Evolutionary conservation across 441 rosid genomes (phyloP), one percentile per base, ranked within the genome.

Genomic region (Francoa sonchifolia): DNA sequence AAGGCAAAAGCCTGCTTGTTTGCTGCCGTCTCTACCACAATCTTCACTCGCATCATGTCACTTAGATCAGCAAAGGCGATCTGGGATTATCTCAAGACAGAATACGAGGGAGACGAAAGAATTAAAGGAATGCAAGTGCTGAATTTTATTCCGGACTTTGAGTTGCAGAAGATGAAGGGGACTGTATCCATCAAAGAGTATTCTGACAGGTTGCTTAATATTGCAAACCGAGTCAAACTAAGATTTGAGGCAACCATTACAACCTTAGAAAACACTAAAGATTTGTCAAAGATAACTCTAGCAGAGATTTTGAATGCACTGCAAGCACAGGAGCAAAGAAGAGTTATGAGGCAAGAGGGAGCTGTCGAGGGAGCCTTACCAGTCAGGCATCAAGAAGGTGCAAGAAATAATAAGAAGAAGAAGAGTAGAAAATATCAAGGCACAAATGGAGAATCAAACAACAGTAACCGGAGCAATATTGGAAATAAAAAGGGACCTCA

Each of bases 151-250:
- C 10, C 39, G n/a, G 50, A 33, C 4, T 46, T 46, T 33, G 36
- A 28, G 48, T 8, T 33, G 51, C 39, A 46, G 23, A 33, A 22
- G 28, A 32, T 43, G 48, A 43, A 43, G 13, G 7, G 15, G 13
- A 12, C 48, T 9, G 48, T 27, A 10, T n/a, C 47, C 3, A 29
- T 43, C 12, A 43, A 43, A 43, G 48, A 43, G 48, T 43, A 43
- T 11, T 17, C 10, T 28, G 37, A 43, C 35, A 15, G 25, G 13
- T 4, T 43, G 29, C 16, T 22, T 4, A 11, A 7, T 16, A 10
- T 27, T 23, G 34, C 20, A 13, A 25, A 18, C 12, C 4, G 33
- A 30, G 27, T 26, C 16, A 18, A 12, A 18, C 4, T 20, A 44
- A 28, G 35, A 11, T 14, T 26, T 26, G 29, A 26, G 9, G 9